A percentile compares a stretch with the other conserved stretches of the same genome.
Evolutionary conservation across 345 rosid species (phyloP).

Genomic region (Fremontodendron californicum): DNA sequence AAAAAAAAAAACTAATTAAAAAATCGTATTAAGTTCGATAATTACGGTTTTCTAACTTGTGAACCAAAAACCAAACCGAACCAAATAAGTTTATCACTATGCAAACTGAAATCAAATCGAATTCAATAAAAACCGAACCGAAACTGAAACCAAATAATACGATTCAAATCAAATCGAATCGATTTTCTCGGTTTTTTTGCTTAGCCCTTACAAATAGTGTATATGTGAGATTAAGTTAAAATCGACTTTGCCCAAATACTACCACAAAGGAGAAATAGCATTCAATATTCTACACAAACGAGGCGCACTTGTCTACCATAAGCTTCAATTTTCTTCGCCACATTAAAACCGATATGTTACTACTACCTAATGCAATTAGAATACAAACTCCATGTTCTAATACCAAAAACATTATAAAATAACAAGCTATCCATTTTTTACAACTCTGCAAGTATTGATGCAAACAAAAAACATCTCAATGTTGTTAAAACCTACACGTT

Average conservation of each 20-base stretch:
- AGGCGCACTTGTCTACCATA: background rate
- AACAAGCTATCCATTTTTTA: background rate
- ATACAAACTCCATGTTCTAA: background rate
- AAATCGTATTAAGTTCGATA: too few species aligned
- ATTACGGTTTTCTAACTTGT: too few species aligned
- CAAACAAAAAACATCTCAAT: background rate
- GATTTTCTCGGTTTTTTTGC: too few species aligned
- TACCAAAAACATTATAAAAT: background rate
- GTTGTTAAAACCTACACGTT: background rate
- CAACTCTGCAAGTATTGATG: too few species aligned
- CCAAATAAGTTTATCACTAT: too few species aligned
- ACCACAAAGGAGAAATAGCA: background rate
- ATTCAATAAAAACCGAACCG: too few species aligned
- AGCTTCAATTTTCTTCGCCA: background rate
- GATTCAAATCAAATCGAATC: too few species aligned
- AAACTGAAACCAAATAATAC: too few species aligned
- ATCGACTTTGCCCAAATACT: background rate
- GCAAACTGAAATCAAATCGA: too few species aligned
- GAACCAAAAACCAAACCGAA: too few species aligned
- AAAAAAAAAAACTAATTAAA: too few species aligned
- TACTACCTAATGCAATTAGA: background rate
- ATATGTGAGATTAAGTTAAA: background rate
- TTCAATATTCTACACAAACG: background rate
- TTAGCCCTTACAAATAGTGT: background rate
- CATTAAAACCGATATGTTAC: background rate